Percentiles rank a stretch among this genome's conserved stretches.
Conservation (phyloP, 2,329 filamentous ascomycete species). For the Whalleya microplaca region DNA sequence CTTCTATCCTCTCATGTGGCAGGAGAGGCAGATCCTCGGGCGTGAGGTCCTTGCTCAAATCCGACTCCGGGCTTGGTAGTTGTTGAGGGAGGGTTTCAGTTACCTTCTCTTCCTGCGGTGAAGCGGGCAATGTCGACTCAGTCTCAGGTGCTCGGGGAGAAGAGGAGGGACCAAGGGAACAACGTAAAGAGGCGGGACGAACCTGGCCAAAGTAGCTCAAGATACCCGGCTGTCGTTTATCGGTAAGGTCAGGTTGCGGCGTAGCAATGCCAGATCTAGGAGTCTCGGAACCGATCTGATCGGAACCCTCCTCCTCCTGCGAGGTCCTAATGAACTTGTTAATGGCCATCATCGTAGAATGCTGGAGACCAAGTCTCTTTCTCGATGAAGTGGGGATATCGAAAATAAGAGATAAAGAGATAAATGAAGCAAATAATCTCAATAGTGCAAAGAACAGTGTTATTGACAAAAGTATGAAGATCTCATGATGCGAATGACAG, state of each 20-base stretch:
- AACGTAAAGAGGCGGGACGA: conserved; percentile 79
- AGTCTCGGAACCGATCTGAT: conserved; percentile 82
- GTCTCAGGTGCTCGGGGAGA: conserved; percentile 45
- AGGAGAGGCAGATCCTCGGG: conserved; percentile 40
- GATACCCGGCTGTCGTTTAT: conserved; percentile 95
- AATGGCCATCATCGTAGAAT: conserved; percentile 46
- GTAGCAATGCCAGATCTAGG: conserved; percentile 91
- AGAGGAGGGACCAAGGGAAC: conserved; percentile 45
- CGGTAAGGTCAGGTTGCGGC: conserved; percentile 88
- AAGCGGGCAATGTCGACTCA: conserved; percentile 39
- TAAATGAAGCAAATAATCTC: neutral
- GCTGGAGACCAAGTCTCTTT: conserved; percentile 4
- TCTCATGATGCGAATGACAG: conserved; percentile 1
- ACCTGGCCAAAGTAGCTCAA: conserved; percentile 99
- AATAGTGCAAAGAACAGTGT: neutral
- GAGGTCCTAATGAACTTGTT: conserved; percentile 58
- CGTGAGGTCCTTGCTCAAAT: conserved; percentile 29
- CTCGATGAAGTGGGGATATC: conserved; percentile 9
- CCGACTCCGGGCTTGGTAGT: conserved; percentile 28
- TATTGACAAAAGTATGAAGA: conserved; percentile 3
- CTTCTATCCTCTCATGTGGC: conserved; percentile 44
- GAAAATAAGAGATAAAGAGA: neutral
- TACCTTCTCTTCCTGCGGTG: conserved; percentile 40
- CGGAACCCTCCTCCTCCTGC: conserved; percentile 70
- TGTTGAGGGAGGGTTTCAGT: conserved; percentile 26